These are phyloP conservation scores for Tephrocybe sp. DNA, from an alignment of 768 basidiomycete genomes.

Conservation along the genomic window DNA sequence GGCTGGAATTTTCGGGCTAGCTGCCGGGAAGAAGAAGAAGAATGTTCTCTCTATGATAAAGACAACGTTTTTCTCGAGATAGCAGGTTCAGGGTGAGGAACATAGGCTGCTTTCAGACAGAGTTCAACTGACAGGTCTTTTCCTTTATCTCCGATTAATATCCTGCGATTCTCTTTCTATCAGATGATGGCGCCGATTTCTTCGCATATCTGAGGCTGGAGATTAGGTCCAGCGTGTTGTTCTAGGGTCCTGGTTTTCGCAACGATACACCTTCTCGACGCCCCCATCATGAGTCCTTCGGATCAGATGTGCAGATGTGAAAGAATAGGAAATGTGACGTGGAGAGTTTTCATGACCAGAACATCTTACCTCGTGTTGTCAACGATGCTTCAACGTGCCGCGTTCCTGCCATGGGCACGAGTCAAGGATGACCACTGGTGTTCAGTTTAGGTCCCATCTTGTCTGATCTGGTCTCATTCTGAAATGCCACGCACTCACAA, in stretches of 20 bases:
- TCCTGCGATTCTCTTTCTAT: not conserved
- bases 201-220: too few relatives aligned
- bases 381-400: not conserved
- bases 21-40: too few relatives aligned
- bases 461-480: not conserved
- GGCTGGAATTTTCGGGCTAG: not conserved
- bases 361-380: not conserved
- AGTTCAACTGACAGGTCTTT: not conserved
- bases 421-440: too few relatives aligned
- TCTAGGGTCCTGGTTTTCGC: too few relatives aligned
- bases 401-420: not conserved
- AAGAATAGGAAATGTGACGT: not conserved
- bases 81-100: too few relatives aligned
- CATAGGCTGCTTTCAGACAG: too few relatives aligned
- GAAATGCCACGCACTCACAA: not conserved
- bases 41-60: too few relatives aligned
- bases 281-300: too few relatives aligned
- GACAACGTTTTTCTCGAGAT: too few relatives aligned
- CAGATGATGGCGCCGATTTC: not conserved
- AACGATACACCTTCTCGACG: too few relatives aligned
- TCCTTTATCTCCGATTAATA: not conserved
- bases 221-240: too few relatives aligned
- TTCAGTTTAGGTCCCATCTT: too few relatives aligned
- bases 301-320: not conserved
- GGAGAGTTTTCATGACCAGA: not conserved